These are phyloP conservation scores for Starmerella apicola DNA, from an alignment of 805 yeast genomes.

Conservation along the genomic window DNA sequence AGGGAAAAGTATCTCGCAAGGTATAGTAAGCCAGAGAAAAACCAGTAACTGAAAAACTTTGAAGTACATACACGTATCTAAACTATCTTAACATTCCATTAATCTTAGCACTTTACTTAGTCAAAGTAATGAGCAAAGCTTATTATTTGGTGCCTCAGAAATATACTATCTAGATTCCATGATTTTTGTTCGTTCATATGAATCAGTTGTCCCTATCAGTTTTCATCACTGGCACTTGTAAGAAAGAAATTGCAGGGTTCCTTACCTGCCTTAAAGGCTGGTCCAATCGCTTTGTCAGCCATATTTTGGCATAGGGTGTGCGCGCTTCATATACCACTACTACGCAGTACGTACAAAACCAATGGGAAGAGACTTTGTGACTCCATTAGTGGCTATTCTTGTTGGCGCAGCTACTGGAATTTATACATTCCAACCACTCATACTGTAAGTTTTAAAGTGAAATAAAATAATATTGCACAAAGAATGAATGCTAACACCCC, in stretches of 20 bases:
- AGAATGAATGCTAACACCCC: not conserved
- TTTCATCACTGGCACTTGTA: conserved; percentile 23
- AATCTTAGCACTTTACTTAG: not conserved
- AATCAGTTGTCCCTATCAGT: conserved; percentile 29
- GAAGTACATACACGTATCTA: not conserved
- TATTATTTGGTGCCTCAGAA: conserved; percentile 18
- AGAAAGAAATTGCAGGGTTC: too few relatives aligned
- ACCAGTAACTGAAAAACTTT: not conserved
- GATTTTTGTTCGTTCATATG: conserved; percentile 19
- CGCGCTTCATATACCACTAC: too few relatives aligned
- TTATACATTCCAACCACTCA: conserved; percentile 23
- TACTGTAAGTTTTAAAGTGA: conserved; percentile 19
- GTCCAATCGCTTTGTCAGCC: too few relatives aligned
- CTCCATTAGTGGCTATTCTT: conserved; percentile 19
- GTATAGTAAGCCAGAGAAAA: too few relatives aligned
- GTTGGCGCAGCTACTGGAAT: conserved; percentile 21
- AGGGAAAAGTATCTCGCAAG: conserved; percentile 67
- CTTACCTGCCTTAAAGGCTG: too few relatives aligned
- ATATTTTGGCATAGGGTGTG: too few relatives aligned
- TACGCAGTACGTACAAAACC: not conserved
- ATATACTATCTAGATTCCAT: conserved; percentile 26
- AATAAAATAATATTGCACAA: not conserved
- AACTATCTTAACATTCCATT: not conserved
- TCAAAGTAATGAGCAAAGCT: not conserved
- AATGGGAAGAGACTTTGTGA: conserved; percentile 14